Percentiles rank a stretch among this genome's conserved stretches.
Conservation (phyloP, 352 stramenopile genomes). For the Globisporangium viniferum region DNA sequence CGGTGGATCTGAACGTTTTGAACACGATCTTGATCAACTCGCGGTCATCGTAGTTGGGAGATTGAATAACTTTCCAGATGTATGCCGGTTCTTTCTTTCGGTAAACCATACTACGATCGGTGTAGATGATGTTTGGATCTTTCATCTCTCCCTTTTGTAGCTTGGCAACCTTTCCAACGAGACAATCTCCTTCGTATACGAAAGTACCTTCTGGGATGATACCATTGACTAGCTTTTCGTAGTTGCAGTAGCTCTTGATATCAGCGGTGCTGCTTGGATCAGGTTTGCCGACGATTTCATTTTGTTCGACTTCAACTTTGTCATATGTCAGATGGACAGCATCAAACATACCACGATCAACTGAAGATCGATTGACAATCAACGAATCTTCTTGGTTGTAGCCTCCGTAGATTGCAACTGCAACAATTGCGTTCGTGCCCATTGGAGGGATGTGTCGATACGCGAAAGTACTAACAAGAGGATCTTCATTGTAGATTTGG, state of each 20-base stretch:
- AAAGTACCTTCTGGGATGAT: conserved; percentile 14
- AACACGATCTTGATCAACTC: conserved; percentile 18
- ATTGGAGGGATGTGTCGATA: conserved; percentile 11
- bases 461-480: conserved; percentile 10
- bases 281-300: conserved; percentile 11
- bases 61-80: conserved; percentile 15
- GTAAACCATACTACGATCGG: conserved; percentile 17
- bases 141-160: conserved; percentile 19
- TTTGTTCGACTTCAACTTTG: conserved; percentile 16
- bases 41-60: conserved; percentile 13
- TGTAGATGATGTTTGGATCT: conserved; percentile 17
- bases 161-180: conserved; percentile 19
- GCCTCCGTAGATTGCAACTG: conserved; percentile 8
- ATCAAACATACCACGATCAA: conserved; percentile 19
- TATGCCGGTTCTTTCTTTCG: conserved; percentile 16
- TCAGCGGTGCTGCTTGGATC: conserved; percentile 13
- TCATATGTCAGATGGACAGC: conserved; percentile 14
- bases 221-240: conserved; percentile 16
- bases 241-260: conserved; percentile 21
- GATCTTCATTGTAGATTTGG: conserved; percentile 15
- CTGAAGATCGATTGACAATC: conserved; percentile 15
- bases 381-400: conserved; percentile 20
- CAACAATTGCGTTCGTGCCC: conserved; percentile 10
- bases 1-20: conserved; percentile 16
- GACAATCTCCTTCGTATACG: conserved; percentile 17